Evolutionary conservation across 1,284 basidiomycete genomes (phyloP).

Genomic region (Fomitopsis palustris): DNA sequence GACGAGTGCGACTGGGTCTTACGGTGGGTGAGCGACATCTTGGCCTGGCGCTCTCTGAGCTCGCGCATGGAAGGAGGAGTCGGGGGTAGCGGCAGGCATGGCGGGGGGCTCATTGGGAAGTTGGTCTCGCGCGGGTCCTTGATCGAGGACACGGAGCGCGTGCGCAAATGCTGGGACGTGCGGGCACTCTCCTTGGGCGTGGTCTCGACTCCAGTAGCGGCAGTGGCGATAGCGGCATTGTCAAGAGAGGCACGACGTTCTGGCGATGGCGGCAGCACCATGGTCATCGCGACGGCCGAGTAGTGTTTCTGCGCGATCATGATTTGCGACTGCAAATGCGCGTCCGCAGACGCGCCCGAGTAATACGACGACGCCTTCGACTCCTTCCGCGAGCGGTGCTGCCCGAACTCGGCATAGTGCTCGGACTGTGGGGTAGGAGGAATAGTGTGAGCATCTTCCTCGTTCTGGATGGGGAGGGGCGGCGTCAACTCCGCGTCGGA

Average conservation of each 20-base stretch:
- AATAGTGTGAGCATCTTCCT: constrained; percentile 29
- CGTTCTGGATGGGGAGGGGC: constrained; percentile 32
- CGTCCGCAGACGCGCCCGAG: constrained; percentile 43
- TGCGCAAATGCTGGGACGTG: constrained; percentile 41
- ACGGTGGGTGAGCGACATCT: constrained; percentile 44
- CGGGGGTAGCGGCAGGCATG: constrained; percentile 62
- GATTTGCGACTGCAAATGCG: constrained; percentile 47
- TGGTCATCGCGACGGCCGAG: constrained; percentile 59
- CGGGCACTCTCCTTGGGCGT: constrained; percentile 12
- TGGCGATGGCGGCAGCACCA: constrained; percentile 49
- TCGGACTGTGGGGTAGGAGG: constrained; percentile 50
- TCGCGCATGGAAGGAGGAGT: constrained; percentile 60
- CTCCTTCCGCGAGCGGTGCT: constrained; percentile 38
- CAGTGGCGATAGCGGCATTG: constrained; percentile 23
- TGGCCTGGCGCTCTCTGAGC: constrained; percentile 29
- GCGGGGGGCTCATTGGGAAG: constrained; percentile 54
- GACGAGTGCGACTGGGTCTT: constrained; percentile 43
- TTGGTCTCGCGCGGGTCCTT: constrained; percentile 30
- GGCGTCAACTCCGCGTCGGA: constrained; percentile 36
- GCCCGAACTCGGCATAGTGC: constrained; percentile 51
- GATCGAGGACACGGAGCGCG: constrained; percentile 45
- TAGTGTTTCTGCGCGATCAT: constrained; percentile 70
- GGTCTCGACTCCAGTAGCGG: constrained; percentile 28
- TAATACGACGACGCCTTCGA: constrained; percentile 52
- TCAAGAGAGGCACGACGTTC: constrained; percentile 34